phyloP scores from a whole-genome alignment of 2,329 filamentous ascomycete species.

The Colletotrichum orchidophilum region DNA sequence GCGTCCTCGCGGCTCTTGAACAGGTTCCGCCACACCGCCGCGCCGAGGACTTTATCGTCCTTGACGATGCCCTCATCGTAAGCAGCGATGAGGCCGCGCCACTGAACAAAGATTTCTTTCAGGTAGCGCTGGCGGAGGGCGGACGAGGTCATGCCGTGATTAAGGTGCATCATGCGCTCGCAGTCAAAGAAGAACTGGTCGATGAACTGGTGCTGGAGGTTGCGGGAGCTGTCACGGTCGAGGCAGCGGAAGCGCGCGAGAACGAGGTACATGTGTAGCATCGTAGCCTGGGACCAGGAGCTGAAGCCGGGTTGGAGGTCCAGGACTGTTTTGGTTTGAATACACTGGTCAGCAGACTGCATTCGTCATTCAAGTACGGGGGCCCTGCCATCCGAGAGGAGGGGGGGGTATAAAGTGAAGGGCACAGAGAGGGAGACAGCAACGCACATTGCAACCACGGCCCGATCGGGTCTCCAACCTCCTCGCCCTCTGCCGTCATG shows the following conservation, averaged over 20 bases:
- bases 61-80: slow-evolving; percentile 85
- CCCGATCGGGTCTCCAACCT: slow-evolving; percentile 77
- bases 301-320: slow-evolving; percentile 87
- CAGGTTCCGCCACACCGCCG: slow-evolving; percentile 92
- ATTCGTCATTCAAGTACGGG: too few species aligned
- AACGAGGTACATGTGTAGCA: slow-evolving; percentile 94
- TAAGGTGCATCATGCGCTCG: slow-evolving; percentile 83
- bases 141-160: slow-evolving; percentile 74
- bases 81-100: slow-evolving; percentile 85
- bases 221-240: slow-evolving; percentile 71
- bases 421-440: not conserved
- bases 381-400: not conserved
- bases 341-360: slow-evolving; percentile 18
- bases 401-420: not conserved
- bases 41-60: slow-evolving; percentile 79
- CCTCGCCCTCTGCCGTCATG: slow-evolving; percentile 80
- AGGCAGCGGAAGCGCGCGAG: slow-evolving; percentile 85
- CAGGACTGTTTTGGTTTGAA: slow-evolving; percentile 65
- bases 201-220: slow-evolving; percentile 89
- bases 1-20: slow-evolving; percentile 74
- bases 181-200: slow-evolving; percentile 96
- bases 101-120: slow-evolving; percentile 93
- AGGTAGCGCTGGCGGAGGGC: slow-evolving; percentile 71
- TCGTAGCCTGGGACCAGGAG: slow-evolving; percentile 95
- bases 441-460: slow-evolving; percentile 84